These are phyloP conservation scores for Debaryomycetaceae sp. DNA, from an alignment of 1,139 yeast species.

Conservation along the genomic window DNA sequence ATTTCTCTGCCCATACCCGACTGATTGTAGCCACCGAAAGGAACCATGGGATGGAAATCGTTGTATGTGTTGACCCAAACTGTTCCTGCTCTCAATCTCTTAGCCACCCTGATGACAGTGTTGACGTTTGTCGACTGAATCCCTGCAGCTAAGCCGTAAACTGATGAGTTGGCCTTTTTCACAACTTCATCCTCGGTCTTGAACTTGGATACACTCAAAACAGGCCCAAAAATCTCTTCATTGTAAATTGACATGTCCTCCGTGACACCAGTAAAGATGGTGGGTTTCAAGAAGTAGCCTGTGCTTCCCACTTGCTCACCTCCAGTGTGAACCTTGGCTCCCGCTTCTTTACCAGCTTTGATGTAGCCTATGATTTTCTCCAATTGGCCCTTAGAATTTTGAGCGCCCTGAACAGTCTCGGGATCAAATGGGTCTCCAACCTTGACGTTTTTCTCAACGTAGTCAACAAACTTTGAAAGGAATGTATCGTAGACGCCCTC, in stretches of 20 bases:
- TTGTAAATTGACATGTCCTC: constrained; percentile 64
- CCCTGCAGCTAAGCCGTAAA: constrained; percentile 82
- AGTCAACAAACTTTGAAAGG: constrained; percentile 54
- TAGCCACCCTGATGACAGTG: constrained; percentile 38
- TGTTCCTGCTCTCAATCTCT: constrained; percentile 22
- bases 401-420: constrained; percentile 78
- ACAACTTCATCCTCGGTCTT: constrained; percentile 68
- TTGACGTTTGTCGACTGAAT: constrained; percentile 56
- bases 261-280: constrained; percentile 68
- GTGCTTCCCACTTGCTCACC: constrained; percentile 64
- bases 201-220: constrained; percentile 71
- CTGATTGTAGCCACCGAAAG: constrained; percentile 27
- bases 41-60: constrained; percentile 25
- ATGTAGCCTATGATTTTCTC: constrained; percentile 72
- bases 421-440: constrained; percentile 78
- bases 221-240: constrained; percentile 90
- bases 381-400: constrained; percentile 70
- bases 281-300: constrained; percentile 79
- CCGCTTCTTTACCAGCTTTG: constrained; percentile 68
- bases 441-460: constrained; percentile 46
- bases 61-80: constrained; percentile 26
- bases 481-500: constrained; percentile 70
- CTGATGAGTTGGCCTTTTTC: constrained; percentile 64
- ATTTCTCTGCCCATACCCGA: constrained; percentile 28
- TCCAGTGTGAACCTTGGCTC: constrained; percentile 73